Evolutionary conservation across 768 basidiomycete species (phyloP).

Genomic region (Boletus vermiculosoides): DNA sequence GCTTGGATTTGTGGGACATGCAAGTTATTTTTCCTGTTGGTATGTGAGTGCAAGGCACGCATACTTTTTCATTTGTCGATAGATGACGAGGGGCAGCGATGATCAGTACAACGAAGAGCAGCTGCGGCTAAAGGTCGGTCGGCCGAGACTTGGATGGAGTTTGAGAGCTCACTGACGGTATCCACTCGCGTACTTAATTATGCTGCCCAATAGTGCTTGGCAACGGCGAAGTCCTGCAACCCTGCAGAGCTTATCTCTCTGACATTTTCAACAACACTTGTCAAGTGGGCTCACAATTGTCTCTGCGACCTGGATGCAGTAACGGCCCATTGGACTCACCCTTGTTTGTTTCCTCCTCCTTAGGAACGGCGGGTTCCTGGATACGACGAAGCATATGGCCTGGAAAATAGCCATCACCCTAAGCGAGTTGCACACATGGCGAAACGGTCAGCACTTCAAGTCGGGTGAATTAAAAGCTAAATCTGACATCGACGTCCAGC

Average conservation of each 20-base stretch:
- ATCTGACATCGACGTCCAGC: not conserved
- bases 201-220: not conserved
- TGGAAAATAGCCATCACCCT: not conserved
- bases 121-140: not conserved
- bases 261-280: not conserved
- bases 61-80: not conserved
- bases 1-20: not conserved
- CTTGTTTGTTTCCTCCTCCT: not conserved
- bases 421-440: no score
- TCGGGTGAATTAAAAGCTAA: not conserved
- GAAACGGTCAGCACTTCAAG: not conserved
- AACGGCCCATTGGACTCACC: not conserved
- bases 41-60: not conserved
- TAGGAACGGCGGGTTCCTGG: not conserved
- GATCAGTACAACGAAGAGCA: not conserved
- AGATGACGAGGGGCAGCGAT: not conserved
- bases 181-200: not conserved
- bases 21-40: not conserved
- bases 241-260: not conserved
- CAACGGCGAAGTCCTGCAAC: not conserved
- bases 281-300: not conserved
- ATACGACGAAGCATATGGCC: no score
- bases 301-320: not conserved
- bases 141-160: not conserved
- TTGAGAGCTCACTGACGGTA: not conserved